Conservation (phyloP, 2,329 filamentous ascomycete species). For the Pseudocercospora vitis region DNA sequence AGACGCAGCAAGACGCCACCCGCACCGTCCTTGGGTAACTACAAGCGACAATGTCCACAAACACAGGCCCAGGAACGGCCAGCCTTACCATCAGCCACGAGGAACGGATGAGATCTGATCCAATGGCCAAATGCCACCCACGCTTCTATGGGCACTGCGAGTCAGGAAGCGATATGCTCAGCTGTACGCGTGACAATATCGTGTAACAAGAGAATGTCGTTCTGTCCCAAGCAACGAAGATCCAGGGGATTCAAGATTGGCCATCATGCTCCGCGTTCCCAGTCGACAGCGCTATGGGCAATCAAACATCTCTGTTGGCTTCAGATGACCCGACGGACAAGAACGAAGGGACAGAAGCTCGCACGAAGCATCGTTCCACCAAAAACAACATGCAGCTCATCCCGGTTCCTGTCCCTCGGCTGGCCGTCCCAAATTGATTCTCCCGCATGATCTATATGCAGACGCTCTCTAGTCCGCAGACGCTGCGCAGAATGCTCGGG, state of each 20-base stretch:
- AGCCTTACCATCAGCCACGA: neutral
- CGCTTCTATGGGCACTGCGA: neutral
- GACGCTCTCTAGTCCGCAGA: neutral
- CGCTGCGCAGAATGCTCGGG: neutral
- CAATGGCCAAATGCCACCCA: neutral
- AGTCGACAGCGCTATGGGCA: neutral
- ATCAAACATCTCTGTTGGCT: neutral
- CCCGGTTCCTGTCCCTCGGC: slow-evolving; percentile 3
- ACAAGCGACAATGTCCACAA: neutral
- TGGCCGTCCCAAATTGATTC: slow-evolving; percentile 10
- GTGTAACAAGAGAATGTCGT: neutral
- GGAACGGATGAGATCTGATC: neutral
- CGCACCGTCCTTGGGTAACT: neutral
- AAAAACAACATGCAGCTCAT: neutral
- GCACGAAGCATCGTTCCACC: neutral
- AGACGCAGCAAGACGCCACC: neutral
- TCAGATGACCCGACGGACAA: neutral
- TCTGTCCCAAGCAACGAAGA: neutral
- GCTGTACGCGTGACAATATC: neutral
- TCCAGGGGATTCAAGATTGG: neutral
- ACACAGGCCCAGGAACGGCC: neutral
- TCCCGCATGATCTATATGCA: slow-evolving; percentile 15
- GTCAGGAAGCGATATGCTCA: neutral
- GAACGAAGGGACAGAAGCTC: neutral
- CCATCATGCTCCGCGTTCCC: neutral